phyloP scores from a whole-genome alignment of 192 early-diverging fungal genomes.

The Thamnidium elegans region DNA sequence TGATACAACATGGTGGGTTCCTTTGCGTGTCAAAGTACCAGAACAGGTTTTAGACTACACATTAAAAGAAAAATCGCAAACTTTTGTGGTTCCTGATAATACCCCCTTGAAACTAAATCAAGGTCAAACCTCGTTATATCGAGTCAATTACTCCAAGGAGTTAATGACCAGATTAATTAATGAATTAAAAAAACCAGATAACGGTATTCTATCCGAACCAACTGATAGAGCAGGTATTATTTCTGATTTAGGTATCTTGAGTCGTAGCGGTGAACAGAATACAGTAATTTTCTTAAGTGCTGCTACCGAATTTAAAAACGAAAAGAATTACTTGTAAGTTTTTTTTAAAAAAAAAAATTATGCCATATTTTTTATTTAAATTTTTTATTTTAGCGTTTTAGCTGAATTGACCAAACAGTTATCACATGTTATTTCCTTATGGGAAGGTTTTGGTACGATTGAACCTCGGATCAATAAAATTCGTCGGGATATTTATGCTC shows the following conservation, averaged over 20 bases:
- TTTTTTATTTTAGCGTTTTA: conserved; percentile 60
- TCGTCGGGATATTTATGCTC: conserved; percentile 65
- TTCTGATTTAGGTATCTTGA: conserved; percentile 75
- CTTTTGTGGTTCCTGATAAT: conserved; percentile 43
- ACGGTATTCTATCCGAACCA: conserved; percentile 52
- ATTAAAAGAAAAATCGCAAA: conserved; percentile 24
- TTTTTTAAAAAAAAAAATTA: not conserved
- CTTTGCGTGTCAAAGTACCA: conserved; percentile 55
- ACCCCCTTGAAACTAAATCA: conserved; percentile 78
- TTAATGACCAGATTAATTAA: conserved; percentile 48
- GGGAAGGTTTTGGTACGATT: conserved; percentile 61
- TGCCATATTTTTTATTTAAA: not conserved
- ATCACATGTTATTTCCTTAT: conserved; percentile 52
- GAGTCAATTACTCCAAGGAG: conserved; percentile 67
- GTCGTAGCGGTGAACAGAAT: conserved; percentile 68
- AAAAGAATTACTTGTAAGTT: conserved; percentile 72
- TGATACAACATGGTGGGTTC: conserved; percentile 80
- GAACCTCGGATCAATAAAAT: conserved; percentile 59
- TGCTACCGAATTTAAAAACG: conserved; percentile 63
- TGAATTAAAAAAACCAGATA: conserved; percentile 37
- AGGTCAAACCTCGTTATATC: conserved; percentile 76
- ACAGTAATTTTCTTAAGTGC: conserved; percentile 73
- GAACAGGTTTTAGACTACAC: conserved; percentile 17
- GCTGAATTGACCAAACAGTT: conserved; percentile 54
- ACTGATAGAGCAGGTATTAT: conserved; percentile 80